phyloP scores from a whole-genome alignment of 2,329 filamentous ascomycete genomes.

The Epichloe sp. region DNA sequence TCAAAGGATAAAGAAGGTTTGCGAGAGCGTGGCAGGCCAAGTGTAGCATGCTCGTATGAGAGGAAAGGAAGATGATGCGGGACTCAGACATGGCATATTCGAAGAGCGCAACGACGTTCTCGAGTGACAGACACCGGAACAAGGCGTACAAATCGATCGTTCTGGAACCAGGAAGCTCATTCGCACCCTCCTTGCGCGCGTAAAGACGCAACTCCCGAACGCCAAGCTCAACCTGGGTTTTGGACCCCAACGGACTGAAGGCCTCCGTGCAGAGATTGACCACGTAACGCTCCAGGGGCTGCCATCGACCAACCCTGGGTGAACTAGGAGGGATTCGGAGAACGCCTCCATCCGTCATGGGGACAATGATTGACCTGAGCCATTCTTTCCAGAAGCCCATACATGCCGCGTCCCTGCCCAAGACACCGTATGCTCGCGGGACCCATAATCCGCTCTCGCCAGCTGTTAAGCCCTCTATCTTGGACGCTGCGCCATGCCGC shows the following conservation, averaged over 20 bases:
- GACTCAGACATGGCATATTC: slow-evolving; percentile 90
- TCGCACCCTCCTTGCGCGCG: slow-evolving; percentile 80
- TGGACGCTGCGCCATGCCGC: slow-evolving; percentile 85
- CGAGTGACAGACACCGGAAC: slow-evolving; percentile 78
- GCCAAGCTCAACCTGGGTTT: slow-evolving; percentile 87
- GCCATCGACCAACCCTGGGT: slow-evolving; percentile 85
- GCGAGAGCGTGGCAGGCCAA: slow-evolving; percentile 79
- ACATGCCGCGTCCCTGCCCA: slow-evolving; percentile 71
- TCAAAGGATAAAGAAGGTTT: slow-evolving; percentile 76
- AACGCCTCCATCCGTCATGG: slow-evolving; percentile 82
- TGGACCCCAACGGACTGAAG: slow-evolving; percentile 79
- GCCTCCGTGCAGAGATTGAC: slow-evolving; percentile 95
- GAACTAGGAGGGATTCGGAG: slow-evolving; percentile 77
- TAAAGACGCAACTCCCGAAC: slow-evolving; percentile 84
- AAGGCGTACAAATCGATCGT: slow-evolving; percentile 87
- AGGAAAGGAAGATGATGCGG: slow-evolving; percentile 90
- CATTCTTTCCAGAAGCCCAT: slow-evolving; percentile 98
- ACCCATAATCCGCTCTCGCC: slow-evolving; percentile 95
- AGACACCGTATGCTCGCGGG: slow-evolving; percentile 80
- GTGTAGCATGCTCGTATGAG: slow-evolving; percentile 92
- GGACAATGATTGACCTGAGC: slow-evolving; percentile 84
- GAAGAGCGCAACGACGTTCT: slow-evolving; percentile 84
- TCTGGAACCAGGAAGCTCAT: slow-evolving; percentile 84
- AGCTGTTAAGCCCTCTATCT: slow-evolving; percentile 91
- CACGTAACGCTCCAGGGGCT: slow-evolving; percentile 90